phyloP scores from a whole-genome alignment of 768 basidiomycete genomes.

The Cubamyces sp. region DNA sequence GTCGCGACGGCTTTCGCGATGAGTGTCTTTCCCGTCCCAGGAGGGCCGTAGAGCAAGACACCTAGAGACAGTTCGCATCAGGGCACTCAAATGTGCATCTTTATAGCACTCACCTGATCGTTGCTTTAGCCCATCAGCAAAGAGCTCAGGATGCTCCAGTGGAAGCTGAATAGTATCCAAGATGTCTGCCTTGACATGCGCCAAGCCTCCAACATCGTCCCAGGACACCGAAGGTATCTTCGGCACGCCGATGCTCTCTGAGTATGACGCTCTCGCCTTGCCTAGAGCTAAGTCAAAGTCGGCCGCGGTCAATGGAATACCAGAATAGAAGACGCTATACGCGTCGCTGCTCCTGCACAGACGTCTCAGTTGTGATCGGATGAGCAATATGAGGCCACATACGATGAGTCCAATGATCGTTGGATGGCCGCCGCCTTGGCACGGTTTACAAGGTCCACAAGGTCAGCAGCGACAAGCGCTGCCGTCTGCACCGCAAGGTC shows the following conservation, averaged over 20 bases:
- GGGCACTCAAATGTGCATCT: neutral
- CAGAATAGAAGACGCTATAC: conserved; percentile 41
- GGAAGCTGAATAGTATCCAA: conserved; percentile 95
- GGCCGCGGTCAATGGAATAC: conserved; percentile 49
- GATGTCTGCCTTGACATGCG: conserved; percentile 87
- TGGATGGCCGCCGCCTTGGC: conserved; percentile 59
- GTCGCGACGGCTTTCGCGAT: conserved; percentile 97
- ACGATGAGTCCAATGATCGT: conserved; percentile 46
- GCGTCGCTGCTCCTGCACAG: neutral
- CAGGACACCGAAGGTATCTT: conserved; percentile 94
- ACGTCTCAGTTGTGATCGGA: neutral
- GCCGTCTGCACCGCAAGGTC: conserved; percentile 86
- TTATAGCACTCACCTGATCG: conserved; percentile 68
- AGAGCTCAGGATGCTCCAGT: conserved; percentile 87
- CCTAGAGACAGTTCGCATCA: conserved; percentile 49
- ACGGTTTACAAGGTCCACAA: conserved; percentile 67
- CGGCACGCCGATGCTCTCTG: conserved; percentile 94
- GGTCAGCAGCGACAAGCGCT: conserved; percentile 82
- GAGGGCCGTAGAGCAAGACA: conserved; percentile 91
- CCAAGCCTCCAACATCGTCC: conserved; percentile 97
- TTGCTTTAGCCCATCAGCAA: conserved; percentile 91
- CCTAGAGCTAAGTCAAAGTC: conserved; percentile 79
- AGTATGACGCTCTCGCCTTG: conserved; percentile 76
- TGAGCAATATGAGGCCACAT: conserved; percentile 23
- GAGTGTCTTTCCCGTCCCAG: conserved; percentile 94